Evolutionary conservation across 106 monocot species (phyloP).

Genomic region (Narthecium ossifragum): DNA sequence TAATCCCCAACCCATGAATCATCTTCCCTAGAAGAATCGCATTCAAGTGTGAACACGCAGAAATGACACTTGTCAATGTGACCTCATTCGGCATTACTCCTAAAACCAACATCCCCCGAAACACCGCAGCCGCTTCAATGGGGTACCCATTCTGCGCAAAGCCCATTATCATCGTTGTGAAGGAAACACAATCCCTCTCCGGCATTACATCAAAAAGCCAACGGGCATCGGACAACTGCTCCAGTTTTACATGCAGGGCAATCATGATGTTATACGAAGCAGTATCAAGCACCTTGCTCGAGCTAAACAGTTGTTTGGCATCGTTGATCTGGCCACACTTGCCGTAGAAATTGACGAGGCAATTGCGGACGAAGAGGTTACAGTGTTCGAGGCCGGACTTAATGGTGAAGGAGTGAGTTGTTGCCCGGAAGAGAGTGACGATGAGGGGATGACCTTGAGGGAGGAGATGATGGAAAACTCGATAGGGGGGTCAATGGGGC

Average conservation of each 20-base stretch:
- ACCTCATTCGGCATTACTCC: conserved; percentile 48
- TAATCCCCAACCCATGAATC: conserved; percentile 32
- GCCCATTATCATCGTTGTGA: conserved; percentile 21
- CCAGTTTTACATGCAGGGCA: conserved; percentile 6
- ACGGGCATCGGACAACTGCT: not conserved
- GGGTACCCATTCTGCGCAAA: conserved; percentile 9
- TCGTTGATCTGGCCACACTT: not conserved
- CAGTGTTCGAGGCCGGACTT: conserved; percentile 3
- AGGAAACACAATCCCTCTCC: conserved; percentile 7
- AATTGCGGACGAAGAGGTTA: conserved; percentile 4
- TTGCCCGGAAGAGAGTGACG: not conserved
- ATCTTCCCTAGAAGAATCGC: conserved; percentile 10
- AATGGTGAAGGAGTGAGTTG: conserved; percentile 1
- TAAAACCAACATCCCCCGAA: conserved; percentile 35
- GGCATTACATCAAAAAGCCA: conserved; percentile 16
- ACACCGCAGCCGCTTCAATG: conserved; percentile 19
- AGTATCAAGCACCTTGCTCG: not conserved
- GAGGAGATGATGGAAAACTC: not conserved
- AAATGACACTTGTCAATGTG: conserved; percentile 42
- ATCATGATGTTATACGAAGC: conserved; percentile 1
- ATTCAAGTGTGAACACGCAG: conserved; percentile 21
- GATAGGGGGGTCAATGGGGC: not conserved
- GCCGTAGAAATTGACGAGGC: not conserved
- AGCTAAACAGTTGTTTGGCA: not conserved
- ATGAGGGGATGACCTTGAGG: not conserved